A percentile compares a stretch with the other conserved stretches of the same genome.
Conservation (phyloP, 2,329 filamentous ascomycete genomes). For the Clonostachys sp. region DNA sequence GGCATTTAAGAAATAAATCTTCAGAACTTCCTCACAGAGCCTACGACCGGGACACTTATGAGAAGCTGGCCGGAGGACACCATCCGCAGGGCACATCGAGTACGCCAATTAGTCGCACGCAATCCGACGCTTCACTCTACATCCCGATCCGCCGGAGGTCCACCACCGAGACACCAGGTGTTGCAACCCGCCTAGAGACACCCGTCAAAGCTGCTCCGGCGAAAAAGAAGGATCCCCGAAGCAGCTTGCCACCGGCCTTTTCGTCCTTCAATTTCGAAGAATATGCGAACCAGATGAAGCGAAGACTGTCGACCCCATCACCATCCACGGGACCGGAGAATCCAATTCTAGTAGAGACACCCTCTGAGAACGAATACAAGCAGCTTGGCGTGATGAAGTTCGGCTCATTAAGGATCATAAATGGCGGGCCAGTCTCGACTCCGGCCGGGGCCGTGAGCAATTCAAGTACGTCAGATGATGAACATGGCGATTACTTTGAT, state of each 20-base stretch:
- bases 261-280: neutral
- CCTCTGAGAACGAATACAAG: slow-evolving; percentile 51
- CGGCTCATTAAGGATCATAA: slow-evolving; percentile 58
- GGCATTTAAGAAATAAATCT: too few species aligned
- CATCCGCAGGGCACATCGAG: neutral
- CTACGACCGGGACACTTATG: too few species aligned
- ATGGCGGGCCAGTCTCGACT: slow-evolving; percentile 49
- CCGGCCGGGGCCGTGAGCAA: slow-evolving; percentile 13
- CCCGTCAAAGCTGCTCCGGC: slow-evolving; percentile 9
- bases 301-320: too few species aligned
- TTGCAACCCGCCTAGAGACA: slow-evolving; percentile 36
- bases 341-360: slow-evolving; percentile 20
- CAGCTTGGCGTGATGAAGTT: slow-evolving; percentile 59
- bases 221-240: slow-evolving; percentile 24
- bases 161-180: slow-evolving; percentile 40
- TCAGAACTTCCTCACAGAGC: too few species aligned
- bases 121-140: slow-evolving; percentile 43
- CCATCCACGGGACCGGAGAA: neutral
- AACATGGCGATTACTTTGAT: too few species aligned
- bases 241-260: slow-evolving; percentile 22
- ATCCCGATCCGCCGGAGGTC: slow-evolving; percentile 43
- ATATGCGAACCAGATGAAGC: neutral
- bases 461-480: too few species aligned
- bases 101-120: slow-evolving; percentile 11
- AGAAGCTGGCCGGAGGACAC: too few species aligned